Conservation (phyloP, 2,329 filamentous ascomycete species). For the Colletotrichum orbiculare region DNA sequence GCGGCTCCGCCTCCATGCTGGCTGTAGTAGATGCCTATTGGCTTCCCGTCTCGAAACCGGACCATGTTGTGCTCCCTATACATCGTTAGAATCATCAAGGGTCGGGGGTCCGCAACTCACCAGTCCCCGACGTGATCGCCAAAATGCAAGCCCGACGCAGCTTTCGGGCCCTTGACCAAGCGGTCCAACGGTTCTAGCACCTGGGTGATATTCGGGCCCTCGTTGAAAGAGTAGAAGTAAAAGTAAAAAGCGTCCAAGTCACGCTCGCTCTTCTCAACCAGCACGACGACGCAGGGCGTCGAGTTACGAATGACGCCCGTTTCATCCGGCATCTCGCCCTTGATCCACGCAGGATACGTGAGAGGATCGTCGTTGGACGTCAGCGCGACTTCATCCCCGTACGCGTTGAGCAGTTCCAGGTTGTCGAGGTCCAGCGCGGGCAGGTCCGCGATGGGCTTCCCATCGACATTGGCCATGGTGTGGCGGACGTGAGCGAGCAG, state of each 20-base stretch:
- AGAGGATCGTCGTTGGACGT: conserved; percentile 44
- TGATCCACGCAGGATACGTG: conserved; percentile 42
- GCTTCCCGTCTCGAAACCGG: conserved; percentile 43
- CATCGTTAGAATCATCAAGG: neutral
- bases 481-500: conserved; percentile 44
- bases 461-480: conserved; percentile 40
- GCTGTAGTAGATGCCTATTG: conserved; percentile 44
- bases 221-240: conserved; percentile 49
- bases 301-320: conserved; percentile 40
- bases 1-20: conserved; percentile 42
- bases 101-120: neutral
- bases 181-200: conserved; percentile 44
- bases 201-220: conserved; percentile 46
- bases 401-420: conserved; percentile 41
- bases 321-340: conserved; percentile 41
- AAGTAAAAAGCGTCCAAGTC: conserved; percentile 49
- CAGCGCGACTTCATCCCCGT: conserved; percentile 39
- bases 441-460: conserved; percentile 35
- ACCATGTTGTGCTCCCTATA: conserved; percentile 48
- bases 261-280: conserved; percentile 42
- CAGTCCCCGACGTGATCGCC: conserved; percentile 45
- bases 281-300: conserved; percentile 45
- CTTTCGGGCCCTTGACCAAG: conserved; percentile 37
- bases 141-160: conserved; percentile 41
- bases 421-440: conserved; percentile 43